Percentiles rank a stretch among this genome's conserved stretches.
Evolutionary conservation across 495 filamentous ascomycete species (phyloP).

Genomic region (Entonaema liquescens): DNA sequence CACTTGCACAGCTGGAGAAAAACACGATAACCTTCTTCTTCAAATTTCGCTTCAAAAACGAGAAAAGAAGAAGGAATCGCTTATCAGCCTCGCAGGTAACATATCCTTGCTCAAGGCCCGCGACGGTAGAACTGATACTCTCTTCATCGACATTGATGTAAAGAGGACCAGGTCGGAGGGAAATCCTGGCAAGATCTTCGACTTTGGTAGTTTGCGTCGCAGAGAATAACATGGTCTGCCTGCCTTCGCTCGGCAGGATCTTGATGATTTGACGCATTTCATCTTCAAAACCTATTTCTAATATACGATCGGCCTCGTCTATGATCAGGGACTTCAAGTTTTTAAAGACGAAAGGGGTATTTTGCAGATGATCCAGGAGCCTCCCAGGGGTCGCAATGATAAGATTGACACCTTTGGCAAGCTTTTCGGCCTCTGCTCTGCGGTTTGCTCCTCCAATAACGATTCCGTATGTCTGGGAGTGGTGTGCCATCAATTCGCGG

Average conservation of each 20-base stretch:
- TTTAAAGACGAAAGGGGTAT: slow-evolving; percentile 93
- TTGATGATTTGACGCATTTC: slow-evolving; percentile 98
- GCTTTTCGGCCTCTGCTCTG: slow-evolving; percentile 90
- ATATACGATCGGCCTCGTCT: slow-evolving; percentile 91
- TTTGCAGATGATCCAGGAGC: slow-evolving; percentile 92
- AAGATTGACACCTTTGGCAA: slow-evolving; percentile 92
- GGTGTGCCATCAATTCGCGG: slow-evolving; percentile 80
- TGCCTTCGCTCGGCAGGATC: slow-evolving; percentile 86
- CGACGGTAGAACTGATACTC: slow-evolving; percentile 85
- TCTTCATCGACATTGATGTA: slow-evolving; percentile 66
- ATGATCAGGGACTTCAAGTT: slow-evolving; percentile 89
- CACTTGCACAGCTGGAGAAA: slow-evolving; percentile 90
- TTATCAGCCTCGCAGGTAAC: slow-evolving; percentile 92
- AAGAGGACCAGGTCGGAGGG: slow-evolving; percentile 86
- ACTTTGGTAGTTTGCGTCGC: slow-evolving; percentile 99
- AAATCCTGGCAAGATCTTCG: slow-evolving; percentile 94
- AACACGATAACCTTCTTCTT: slow-evolving; percentile 98
- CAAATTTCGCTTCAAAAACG: slow-evolving; percentile 89
- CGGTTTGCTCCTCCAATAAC: slow-evolving; percentile 96
- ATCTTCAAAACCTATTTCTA: slow-evolving; percentile 98
- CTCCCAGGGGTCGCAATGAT: slow-evolving; percentile 93
- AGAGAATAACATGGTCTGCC: slow-evolving; percentile 97
- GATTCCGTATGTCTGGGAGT: slow-evolving; percentile 92
- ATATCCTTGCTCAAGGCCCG: slow-evolving; percentile 93
- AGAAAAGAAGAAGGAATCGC: slow-evolving; percentile 93